These are phyloP conservation scores for Salvia sclarea DNA, from an alignment of 305 asterid species.

Conservation along the genomic window DNA sequence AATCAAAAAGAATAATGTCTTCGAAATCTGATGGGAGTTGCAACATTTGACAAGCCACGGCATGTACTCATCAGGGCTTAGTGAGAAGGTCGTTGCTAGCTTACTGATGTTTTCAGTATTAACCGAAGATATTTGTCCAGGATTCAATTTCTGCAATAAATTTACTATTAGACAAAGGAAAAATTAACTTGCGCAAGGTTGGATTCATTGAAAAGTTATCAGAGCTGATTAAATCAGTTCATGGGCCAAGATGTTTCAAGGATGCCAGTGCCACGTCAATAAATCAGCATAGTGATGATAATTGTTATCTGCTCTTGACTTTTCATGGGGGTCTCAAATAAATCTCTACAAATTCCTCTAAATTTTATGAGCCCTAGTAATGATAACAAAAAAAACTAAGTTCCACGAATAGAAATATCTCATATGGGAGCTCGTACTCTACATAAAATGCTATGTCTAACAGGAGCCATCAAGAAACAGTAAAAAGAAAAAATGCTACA, in stretches of 20 bases:
- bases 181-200: background rate
- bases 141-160: constrained; percentile 61
- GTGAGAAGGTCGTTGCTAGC: constrained; percentile 55
- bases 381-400: background rate
- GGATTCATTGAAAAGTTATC: constrained; percentile 1
- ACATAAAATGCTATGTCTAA: background rate
- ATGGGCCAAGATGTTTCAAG: background rate
- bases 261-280: constrained; percentile 5
- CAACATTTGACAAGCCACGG: constrained; percentile 80
- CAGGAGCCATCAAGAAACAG: background rate
- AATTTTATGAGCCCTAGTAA: constrained; percentile 1
- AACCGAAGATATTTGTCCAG: constrained; percentile 41
- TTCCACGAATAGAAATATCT: background rate
- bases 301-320: background rate
- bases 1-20: constrained; percentile 64
- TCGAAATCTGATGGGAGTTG: constrained; percentile 59
- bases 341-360: background rate
- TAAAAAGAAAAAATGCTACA: background rate
- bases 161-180: constrained; percentile 20
- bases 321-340: background rate
- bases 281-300: background rate
- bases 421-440: background rate
- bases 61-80: constrained; percentile 50
- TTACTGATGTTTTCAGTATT: constrained; percentile 62
- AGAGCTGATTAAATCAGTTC: background rate